A percentile compares a stretch with the other conserved stretches of the same genome.
phyloP scores from a whole-genome alignment of 2,329 filamentous ascomycete genomes.

The Colletotrichum lentis region DNA sequence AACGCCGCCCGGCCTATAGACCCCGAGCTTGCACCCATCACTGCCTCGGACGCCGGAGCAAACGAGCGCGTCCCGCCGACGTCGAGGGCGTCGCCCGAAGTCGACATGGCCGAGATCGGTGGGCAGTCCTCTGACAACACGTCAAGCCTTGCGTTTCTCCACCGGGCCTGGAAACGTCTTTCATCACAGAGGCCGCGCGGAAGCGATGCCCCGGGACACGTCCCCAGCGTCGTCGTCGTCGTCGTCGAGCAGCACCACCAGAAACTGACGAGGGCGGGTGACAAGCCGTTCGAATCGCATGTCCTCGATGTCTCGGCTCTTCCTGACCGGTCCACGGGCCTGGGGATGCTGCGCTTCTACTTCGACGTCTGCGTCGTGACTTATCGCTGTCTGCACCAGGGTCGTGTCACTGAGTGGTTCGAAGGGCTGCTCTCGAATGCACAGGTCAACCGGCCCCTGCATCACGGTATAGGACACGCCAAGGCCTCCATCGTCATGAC shows the following conservation, averaged over 20 bases:
- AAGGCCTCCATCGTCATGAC: slow-evolving; percentile 58
- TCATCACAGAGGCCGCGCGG: slow-evolving; percentile 35
- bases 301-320: slow-evolving; percentile 34
- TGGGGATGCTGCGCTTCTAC: slow-evolving; percentile 52
- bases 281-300: slow-evolving; percentile 43
- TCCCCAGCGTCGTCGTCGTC: slow-evolving; percentile 37
- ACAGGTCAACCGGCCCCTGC: slow-evolving; percentile 48
- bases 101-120: slow-evolving; percentile 51
- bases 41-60: slow-evolving; percentile 1
- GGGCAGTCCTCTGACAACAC: slow-evolving; percentile 65
- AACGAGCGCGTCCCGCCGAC: slow-evolving; percentile 28
- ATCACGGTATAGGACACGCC: slow-evolving; percentile 52
- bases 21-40: background rate
- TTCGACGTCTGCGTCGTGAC: slow-evolving; percentile 68
- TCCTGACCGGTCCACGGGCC: slow-evolving; percentile 36
- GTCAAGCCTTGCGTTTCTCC: slow-evolving; percentile 64
- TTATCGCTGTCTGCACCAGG: slow-evolving; percentile 64
- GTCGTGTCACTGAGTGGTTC: slow-evolving; percentile 59
- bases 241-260: slow-evolving; percentile 43
- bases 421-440: slow-evolving; percentile 50
- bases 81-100: slow-evolving; percentile 42
- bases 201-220: slow-evolving; percentile 40
- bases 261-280: slow-evolving; percentile 43
- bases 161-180: slow-evolving; percentile 62
- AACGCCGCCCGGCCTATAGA: slow-evolving; percentile 6